A percentile compares a stretch with the other conserved stretches of the same genome.
Evolutionary conservation across 805 yeast species (phyloP).

Genomic region (Lipomyces spencermartinsiae): DNA sequence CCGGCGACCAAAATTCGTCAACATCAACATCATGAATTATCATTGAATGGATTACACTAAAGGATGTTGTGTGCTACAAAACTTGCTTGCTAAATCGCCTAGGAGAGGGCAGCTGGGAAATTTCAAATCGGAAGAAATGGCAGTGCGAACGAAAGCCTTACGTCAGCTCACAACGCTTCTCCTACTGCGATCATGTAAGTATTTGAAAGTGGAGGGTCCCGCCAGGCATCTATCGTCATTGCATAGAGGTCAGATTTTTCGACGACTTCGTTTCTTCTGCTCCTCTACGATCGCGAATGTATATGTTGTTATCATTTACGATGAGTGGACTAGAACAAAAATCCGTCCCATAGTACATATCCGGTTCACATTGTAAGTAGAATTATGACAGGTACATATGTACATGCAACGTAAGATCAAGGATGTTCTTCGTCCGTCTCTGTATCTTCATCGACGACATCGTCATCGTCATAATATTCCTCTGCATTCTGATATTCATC

Average conservation of each 20-base stretch:
- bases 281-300: too few relatives aligned
- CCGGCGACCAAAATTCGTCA: too few relatives aligned
- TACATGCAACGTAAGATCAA: not conserved
- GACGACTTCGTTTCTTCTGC: too few relatives aligned
- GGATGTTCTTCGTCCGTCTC: slow-evolving; percentile 2
- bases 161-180: too few relatives aligned
- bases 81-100: not conserved
- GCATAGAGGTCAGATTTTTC: too few relatives aligned
- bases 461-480: slow-evolving; percentile 11
- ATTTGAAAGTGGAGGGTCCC: too few relatives aligned
- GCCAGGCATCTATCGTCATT: too few relatives aligned
- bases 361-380: not conserved
- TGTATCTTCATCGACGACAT: slow-evolving; percentile 4
- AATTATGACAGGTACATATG: not conserved
- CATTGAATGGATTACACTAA: not conserved
- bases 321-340: too few relatives aligned
- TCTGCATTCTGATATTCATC: slow-evolving; percentile 13
- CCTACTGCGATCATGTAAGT: too few relatives aligned
- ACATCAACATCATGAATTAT: not conserved
- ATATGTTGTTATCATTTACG: too few relatives aligned
- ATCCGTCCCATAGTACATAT: not conserved
- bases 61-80: not conserved
- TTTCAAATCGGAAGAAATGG: not conserved
- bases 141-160: not conserved
- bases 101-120: not conserved